phyloP scores from a whole-genome alignment of 176 grass and related monocot species.

The Metroxylon sagu region DNA sequence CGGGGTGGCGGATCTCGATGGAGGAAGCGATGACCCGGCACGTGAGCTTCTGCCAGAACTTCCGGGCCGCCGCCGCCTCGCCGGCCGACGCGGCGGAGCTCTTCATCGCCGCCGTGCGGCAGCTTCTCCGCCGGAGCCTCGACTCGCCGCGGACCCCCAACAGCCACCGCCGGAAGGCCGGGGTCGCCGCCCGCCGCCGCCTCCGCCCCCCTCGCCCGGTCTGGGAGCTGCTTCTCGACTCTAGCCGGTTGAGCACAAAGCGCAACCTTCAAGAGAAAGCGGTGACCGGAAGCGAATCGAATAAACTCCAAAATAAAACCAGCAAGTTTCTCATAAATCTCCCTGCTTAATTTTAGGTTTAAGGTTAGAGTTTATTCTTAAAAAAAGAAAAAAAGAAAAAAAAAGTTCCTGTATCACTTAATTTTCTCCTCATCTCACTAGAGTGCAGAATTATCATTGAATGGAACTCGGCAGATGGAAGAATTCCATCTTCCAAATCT shows the following conservation, averaged over 20 bases:
- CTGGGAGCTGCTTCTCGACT: slow-evolving; percentile 54
- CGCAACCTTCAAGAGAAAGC: no score
- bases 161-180: slow-evolving; percentile 26
- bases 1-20: not conserved
- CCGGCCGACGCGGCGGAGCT: slow-evolving; percentile 24
- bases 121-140: slow-evolving; percentile 44
- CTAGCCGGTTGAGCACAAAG: slow-evolving; percentile 23
- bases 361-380: no score
- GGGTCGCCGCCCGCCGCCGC: not conserved
- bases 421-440: no score
- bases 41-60: slow-evolving; percentile 31
- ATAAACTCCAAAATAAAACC: no score
- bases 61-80: slow-evolving; percentile 33
- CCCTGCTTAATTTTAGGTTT: no score
- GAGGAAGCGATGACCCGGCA: slow-evolving; percentile 33
- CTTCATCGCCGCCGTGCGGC: slow-evolving; percentile 45
- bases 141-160: slow-evolving; percentile 43
- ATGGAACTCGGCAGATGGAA: no score
- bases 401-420: no score
- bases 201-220: slow-evolving; percentile 11
- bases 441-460: no score
- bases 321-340: no score
- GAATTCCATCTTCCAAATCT: no score
- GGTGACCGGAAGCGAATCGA: no score
- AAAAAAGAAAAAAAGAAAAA: no score